phyloP scores from a whole-genome alignment of 192 early-diverging fungal species.

The Coemansia sp. region DNA sequence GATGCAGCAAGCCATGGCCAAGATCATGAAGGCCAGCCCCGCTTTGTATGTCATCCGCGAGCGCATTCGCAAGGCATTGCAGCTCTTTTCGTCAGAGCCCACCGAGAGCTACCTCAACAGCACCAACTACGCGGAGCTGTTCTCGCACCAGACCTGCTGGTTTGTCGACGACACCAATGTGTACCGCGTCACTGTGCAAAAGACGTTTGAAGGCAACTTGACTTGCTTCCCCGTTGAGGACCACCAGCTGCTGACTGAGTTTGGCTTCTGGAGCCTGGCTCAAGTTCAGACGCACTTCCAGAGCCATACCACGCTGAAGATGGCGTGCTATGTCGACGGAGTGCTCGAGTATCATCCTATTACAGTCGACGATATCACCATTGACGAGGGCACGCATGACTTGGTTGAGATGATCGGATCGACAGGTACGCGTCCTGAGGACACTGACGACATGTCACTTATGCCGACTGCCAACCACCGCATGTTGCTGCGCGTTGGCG shows the following conservation, averaged over 20 bases:
- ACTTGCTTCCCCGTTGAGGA: constrained; percentile 32
- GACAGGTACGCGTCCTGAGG: neutral
- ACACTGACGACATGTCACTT: constrained; percentile 13
- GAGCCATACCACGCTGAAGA: constrained; percentile 5
- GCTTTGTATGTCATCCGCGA: constrained; percentile 96
- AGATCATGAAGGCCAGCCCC: constrained; percentile 99
- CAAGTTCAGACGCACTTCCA: constrained; percentile 31
- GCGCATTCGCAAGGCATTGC: constrained; percentile 97
- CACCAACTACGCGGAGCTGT: constrained; percentile 94
- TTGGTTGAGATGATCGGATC: constrained; percentile 23
- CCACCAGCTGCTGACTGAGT: constrained; percentile 36
- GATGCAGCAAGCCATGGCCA: constrained; percentile 96
- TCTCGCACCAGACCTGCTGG: constrained; percentile 99
- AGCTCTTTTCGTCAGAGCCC: constrained; percentile 97
- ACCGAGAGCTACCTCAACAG: constrained; percentile 97
- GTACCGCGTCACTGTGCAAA: constrained; percentile 99
- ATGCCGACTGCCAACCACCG: constrained; percentile 30
- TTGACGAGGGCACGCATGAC: constrained; percentile 24
- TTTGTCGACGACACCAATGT: constrained; percentile 99
- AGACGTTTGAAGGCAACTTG: constrained; percentile 99
- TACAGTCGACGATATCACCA: constrained; percentile 13
- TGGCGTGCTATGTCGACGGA: constrained; percentile 31
- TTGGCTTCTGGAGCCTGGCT: constrained; percentile 29
- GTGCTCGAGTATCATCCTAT: constrained; percentile 32
- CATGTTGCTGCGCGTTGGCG: constrained; percentile 30